Conservation (phyloP, 306 rosid species). For the Vicia faba region DNA sequence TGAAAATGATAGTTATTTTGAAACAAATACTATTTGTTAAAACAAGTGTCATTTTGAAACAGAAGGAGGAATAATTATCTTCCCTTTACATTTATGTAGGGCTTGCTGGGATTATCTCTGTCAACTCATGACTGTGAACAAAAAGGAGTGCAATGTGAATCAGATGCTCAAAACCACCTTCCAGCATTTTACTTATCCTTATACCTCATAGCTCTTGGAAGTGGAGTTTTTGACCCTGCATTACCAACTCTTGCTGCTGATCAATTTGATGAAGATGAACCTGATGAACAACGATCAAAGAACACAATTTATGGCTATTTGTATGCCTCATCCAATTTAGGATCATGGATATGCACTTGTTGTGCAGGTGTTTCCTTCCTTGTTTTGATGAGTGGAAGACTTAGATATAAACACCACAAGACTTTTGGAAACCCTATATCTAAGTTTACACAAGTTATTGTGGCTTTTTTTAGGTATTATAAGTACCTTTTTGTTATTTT, state of each 20-base stretch:
- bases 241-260: constrained; percentile 61
- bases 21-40: no score
- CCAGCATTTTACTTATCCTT: constrained; percentile 54
- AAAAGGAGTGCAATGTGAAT: constrained; percentile 52
- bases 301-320: constrained; percentile 57
- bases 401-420: constrained; percentile 52
- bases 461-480: constrained; percentile 44
- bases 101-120: constrained; percentile 49
- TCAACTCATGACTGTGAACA: constrained; percentile 61
- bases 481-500: background rate
- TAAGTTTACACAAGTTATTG: constrained; percentile 54
- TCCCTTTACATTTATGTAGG: constrained; percentile 45
- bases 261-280: constrained; percentile 60
- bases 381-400: constrained; percentile 48
- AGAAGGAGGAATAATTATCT: no score
- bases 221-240: constrained; percentile 48
- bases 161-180: constrained; percentile 42
- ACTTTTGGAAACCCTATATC: constrained; percentile 56
- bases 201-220: constrained; percentile 35
- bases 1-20: no score
- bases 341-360: constrained; percentile 52
- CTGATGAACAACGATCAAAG: constrained; percentile 48
- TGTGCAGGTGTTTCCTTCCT: constrained; percentile 41
- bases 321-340: constrained; percentile 60
- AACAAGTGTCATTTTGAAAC: no score